phyloP scores from a whole-genome alignment of 305 asterid genomes.

The Fraxinus ornus region DNA sequence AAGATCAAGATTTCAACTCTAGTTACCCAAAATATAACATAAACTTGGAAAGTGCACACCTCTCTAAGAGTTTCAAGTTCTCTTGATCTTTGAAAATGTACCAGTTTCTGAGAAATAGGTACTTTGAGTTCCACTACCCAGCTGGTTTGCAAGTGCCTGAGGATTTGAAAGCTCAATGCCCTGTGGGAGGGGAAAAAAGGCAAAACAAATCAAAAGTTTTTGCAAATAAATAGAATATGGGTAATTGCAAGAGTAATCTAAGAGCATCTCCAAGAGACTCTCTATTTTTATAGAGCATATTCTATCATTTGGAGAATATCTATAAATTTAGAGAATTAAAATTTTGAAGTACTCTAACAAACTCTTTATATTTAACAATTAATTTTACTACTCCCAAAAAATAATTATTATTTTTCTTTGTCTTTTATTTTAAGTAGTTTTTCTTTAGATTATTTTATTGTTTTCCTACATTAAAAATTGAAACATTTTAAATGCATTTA shows the following conservation, averaged over 20 bases:
- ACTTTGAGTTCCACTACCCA: conserved; percentile 84
- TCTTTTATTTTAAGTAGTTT: no score
- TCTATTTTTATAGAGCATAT: no score
- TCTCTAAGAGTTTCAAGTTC: conserved; percentile 33
- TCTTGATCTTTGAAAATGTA: conserved; percentile 83
- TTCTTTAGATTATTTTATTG: no score
- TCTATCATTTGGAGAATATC: no score
- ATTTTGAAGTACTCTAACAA: no score
- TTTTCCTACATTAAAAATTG: no score
- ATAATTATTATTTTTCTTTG: no score
- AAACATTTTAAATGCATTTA: no score
- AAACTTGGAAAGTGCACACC: neutral
- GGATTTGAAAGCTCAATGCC: conserved; percentile 96
- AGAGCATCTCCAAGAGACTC: no score
- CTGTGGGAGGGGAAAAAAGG: conserved; percentile 33
- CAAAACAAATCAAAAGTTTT: conserved; percentile 1
- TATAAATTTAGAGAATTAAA: no score
- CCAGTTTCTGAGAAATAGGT: conserved; percentile 93
- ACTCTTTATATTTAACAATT: no score
- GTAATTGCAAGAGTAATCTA: neutral
- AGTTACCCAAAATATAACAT: neutral
- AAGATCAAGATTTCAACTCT: neutral
- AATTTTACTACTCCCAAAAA: no score
- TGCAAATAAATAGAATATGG: conserved; percentile 2
- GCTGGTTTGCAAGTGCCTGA: conserved; percentile 67